Evolutionary conservation across 768 basidiomycete species (phyloP), one percentile per base, ranked within the genome.

Genomic region (Amanita rimosa): DNA sequence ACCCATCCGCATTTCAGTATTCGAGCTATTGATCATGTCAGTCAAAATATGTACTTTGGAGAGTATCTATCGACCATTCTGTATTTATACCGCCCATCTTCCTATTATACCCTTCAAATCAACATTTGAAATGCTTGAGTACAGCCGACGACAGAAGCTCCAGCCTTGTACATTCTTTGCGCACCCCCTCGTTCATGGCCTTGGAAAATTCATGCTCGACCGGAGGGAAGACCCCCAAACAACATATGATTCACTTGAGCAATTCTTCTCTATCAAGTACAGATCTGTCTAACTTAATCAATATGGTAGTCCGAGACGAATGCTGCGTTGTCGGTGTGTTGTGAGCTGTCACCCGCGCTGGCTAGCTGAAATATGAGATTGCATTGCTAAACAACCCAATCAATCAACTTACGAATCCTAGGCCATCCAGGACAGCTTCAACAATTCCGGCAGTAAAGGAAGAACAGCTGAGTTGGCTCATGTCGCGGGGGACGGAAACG

Each of bases 361-460:
- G 95, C 95, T 98, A 41, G 49, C 19, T 38, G 51, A 56, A 43
- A 6, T 53, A 36, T 11, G 24, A 37, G 43, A 39, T 22, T 19
- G 33, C 39, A 38, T 16, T 21, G 5, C 14, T 40, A 11, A 40
- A 40, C 40, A 29, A 14, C 38, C 16, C 24, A 29, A n/a, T n/a
- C n/a, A 26, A 38, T 14, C 16, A n/a, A 79, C 91, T 60, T 60
- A 96, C 94, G 57, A 98, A 92, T 51, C 91, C 89, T 21, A 95
- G 72, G 1, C 92, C 93, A 61, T 97, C 94, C 54, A 97, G 71
- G 13, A 95, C 90, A 9, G 94, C 96, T 66, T 99, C 96, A 10
- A 99, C 95, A 43, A 99, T 83, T 1, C 96, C 96, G 9, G 96
- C 96, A 0, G 92, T 91, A 60, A 95, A 87, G 2, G 96, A 97